Conservation (phyloP, 2,329 filamentous ascomycete genomes). For the Sarocladium strictum region DNA sequence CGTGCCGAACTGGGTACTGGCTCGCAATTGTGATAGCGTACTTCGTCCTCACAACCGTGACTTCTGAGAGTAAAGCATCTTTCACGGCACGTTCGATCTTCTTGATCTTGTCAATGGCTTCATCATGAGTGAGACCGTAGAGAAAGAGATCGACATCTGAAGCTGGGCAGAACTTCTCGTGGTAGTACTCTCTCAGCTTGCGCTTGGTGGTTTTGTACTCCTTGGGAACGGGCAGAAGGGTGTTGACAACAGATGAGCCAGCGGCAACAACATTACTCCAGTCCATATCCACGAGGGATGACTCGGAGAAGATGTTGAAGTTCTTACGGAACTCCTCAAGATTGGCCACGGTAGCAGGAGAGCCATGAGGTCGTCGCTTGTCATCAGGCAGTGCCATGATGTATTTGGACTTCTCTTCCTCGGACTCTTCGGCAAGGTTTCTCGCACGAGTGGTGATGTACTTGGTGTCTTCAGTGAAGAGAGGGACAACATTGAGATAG, state of each 20-base stretch:
- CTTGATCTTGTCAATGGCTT: constrained; percentile 78
- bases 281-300: constrained; percentile 66
- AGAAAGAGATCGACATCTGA: constrained; percentile 85
- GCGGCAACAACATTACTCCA: constrained; percentile 80
- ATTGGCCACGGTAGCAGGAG: constrained; percentile 60
- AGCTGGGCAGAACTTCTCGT: constrained; percentile 72
- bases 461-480: constrained; percentile 54
- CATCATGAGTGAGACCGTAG: constrained; percentile 70
- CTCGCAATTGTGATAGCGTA: constrained; percentile 82
- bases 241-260: constrained; percentile 75
- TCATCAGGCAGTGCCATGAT: constrained; percentile 61
- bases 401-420: constrained; percentile 57
- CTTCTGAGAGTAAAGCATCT: constrained; percentile 75
- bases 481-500: constrained; percentile 57
- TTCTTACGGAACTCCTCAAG: constrained; percentile 70
- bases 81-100: constrained; percentile 70
- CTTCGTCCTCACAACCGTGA: constrained; percentile 78
- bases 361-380: constrained; percentile 55
- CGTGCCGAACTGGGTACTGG: constrained; percentile 76
- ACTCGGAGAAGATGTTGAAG: constrained; percentile 78
- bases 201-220: constrained; percentile 58
- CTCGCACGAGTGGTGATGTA: constrained; percentile 58
- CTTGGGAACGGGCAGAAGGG: constrained; percentile 64
- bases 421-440: constrained; percentile 48
- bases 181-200: constrained; percentile 66